Evolutionary conservation across 2,329 filamentous ascomycete genomes (phyloP), one percentile per base, ranked within the genome.

Genomic region (Pestalotiopsis sp.): DNA sequence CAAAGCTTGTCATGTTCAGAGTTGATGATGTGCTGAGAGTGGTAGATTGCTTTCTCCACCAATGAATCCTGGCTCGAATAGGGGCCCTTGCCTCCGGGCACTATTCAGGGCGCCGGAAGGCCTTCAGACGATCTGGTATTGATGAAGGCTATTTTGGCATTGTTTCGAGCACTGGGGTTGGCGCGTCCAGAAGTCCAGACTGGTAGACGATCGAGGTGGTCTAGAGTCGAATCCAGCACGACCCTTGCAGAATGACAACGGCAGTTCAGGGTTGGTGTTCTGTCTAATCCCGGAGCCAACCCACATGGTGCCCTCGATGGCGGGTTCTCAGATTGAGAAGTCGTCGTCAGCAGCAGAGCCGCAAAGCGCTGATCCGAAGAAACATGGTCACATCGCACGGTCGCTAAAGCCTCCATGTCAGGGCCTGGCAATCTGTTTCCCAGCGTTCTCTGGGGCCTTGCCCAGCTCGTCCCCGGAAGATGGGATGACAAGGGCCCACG

Each of bases 31-130:
- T 66, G 41, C 49, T 66, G 63, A 66, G 63, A 14, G 23, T 27
- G 49, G 52, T 66, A 66, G 63, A 66, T 66, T 66, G 63, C 49
- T 56, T 66, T 66, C 63, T 66, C 63, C 63, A 66, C 63, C 63
- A 66, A 57, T 66, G 63, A 31, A 11, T 66, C 63, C 63, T 57
- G 25, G 25, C 45, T 66, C 25, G 63, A 66, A 66, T 66, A 66
- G 39, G 63, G 63, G 63, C 45, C 41, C 45, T 57, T 56, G 49
- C 63, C 49, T 57, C 63, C 45, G 41, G 41, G 23, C 63, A 58
- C 63, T 66, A 58, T 66, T 66, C 63, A 38, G 31, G 63, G 63
- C 27, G n/a, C 63, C 31, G 23, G 25, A 56, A 25, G 17, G 17
- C 41, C 36, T 66, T 25, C 6, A 38, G 62, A 49, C 17, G 45